Evolutionary conservation across 2,329 filamentous ascomycete species (phyloP).

Genomic region (Diplodia seriata): DNA sequence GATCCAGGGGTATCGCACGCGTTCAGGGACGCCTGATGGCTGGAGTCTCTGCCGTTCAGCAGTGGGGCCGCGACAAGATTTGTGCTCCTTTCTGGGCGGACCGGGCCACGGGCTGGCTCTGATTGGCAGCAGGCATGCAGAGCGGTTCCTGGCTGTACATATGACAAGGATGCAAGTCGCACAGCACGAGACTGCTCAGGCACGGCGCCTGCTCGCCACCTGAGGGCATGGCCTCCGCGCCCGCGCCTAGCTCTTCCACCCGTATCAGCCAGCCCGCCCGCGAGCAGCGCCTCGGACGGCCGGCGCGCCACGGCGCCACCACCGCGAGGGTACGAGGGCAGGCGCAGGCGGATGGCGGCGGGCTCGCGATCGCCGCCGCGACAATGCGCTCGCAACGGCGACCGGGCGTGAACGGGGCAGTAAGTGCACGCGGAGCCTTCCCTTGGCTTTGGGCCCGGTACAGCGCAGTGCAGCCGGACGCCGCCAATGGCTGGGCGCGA

Average conservation of each 20-base stretch:
- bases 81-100: constrained; percentile 25
- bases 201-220: constrained; percentile 29
- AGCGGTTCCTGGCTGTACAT: constrained; percentile 25
- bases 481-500: constrained; percentile 18
- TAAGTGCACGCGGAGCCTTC: constrained; percentile 1
- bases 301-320: not conserved
- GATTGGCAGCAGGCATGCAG: constrained; percentile 23
- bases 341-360: constrained; percentile 12
- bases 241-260: not conserved
- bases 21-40: constrained; percentile 23
- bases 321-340: constrained; percentile 10
- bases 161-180: constrained; percentile 10
- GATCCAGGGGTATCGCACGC: constrained; percentile 24
- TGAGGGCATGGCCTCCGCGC: constrained; percentile 6
- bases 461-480: not conserved
- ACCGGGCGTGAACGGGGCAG: not conserved
- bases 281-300: not conserved
- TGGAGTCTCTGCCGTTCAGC: constrained; percentile 16
- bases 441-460: not conserved
- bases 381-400: constrained; percentile 16
- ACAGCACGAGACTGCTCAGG: constrained; percentile 30
- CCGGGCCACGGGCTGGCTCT: constrained; percentile 11
- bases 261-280: not conserved
- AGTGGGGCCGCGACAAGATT: constrained; percentile 22
- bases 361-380: constrained; percentile 14